A percentile compares a stretch with the other conserved stretches of the same genome.
phyloP scores from a whole-genome alignment of 257 asterid genomes.

The Gentiana macrophylla region DNA sequence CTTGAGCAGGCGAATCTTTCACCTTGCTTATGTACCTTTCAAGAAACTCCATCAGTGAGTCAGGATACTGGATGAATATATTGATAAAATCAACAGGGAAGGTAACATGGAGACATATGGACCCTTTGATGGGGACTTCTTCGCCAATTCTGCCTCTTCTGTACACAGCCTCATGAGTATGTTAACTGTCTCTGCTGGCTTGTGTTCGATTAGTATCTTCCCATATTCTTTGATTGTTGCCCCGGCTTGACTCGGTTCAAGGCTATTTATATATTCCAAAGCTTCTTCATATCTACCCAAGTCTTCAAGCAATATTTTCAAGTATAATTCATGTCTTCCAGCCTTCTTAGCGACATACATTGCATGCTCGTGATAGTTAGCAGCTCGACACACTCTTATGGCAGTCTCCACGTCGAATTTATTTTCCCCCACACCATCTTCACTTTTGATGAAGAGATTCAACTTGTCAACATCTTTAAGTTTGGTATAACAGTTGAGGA shows the following conservation, averaged over 20 bases:
- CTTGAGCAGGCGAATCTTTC: conserved; percentile 96
- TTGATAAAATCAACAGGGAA: conserved; percentile 96
- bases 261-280: conserved; percentile 72
- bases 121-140: conserved; percentile 36
- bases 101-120: conserved; percentile 83
- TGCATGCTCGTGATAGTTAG: conserved; percentile 96
- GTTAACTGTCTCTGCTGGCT: conserved; percentile 72
- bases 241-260: conserved; percentile 96
- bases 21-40: conserved; percentile 69
- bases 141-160: conserved; percentile 53
- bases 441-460: conserved; percentile 70
- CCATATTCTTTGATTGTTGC: conserved; percentile 90
- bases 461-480: conserved; percentile 91
- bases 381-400: conserved; percentile 92
- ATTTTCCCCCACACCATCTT: conserved; percentile 71
- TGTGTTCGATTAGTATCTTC: conserved; percentile 81
- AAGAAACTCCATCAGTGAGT: conserved; percentile 86
- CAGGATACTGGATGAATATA: conserved; percentile 72
- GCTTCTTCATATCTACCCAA: conserved; percentile 89
- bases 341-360: conserved; percentile 96
- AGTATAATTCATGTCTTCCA: conserved; percentile 90
- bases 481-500: conserved; percentile 91
- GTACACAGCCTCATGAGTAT: conserved; percentile 90
- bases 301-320: conserved; percentile 94
- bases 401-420: conserved; percentile 96